Percentiles rank a stretch among this genome's conserved stretches.
Conservation (phyloP, 1,139 yeast species). For the Barnettozyma hawaiiensis region DNA sequence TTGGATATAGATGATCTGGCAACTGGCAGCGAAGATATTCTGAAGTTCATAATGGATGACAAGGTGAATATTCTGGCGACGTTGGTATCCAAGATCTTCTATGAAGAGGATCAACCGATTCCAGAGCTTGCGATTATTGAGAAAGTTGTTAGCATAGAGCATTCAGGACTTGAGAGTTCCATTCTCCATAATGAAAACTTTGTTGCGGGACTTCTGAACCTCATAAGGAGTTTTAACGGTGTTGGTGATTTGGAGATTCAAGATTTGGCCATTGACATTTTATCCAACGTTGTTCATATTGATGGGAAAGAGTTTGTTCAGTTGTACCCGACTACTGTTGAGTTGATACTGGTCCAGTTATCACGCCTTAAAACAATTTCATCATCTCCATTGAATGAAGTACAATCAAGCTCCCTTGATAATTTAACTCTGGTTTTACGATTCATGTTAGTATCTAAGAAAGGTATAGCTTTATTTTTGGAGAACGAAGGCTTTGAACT, state of each 20-base stretch:
- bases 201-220: conserved; percentile 1
- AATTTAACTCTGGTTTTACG: neutral
- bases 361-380: neutral
- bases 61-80: neutral
- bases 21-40: neutral
- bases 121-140: conserved; percentile 5
- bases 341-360: conserved; percentile 1
- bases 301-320: neutral
- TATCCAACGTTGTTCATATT: neutral
- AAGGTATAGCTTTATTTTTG: conserved; percentile 4
- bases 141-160: neutral
- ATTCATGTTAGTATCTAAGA: neutral
- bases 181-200: conserved; percentile 3
- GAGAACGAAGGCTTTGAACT: conserved; percentile 12
- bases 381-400: neutral
- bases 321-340: conserved; percentile 6
- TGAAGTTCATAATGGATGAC: neutral
- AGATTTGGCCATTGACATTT: conserved; percentile 2
- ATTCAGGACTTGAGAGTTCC: neutral
- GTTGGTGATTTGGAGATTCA: neutral
- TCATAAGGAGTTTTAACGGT: conserved; percentile 2
- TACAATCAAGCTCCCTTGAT: neutral
- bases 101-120: neutral
- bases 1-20: conserved; percentile 5
- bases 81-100: neutral